phyloP scores from a whole-genome alignment of 2,329 filamentous ascomycete genomes.

The Claviceps monticola region DNA sequence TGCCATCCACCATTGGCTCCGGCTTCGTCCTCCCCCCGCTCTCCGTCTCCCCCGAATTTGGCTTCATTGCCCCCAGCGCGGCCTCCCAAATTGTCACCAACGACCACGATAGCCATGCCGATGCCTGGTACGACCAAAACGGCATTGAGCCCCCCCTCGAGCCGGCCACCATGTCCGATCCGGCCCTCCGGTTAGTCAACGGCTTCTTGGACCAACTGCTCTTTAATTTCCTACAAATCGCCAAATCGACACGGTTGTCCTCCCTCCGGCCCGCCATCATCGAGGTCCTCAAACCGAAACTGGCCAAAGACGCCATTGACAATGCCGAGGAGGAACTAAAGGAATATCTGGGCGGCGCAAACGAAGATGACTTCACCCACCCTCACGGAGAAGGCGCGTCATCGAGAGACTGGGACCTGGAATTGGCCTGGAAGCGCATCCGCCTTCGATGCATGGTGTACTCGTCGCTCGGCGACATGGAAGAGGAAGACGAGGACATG shows the following conservation, averaged over 20 bases:
- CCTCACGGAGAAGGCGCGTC: conserved; percentile 33
- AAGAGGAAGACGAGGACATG: conserved; percentile 91
- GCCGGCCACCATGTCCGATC: conserved; percentile 56
- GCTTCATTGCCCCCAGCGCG: conserved; percentile 76
- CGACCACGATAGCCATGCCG: conserved; percentile 63
- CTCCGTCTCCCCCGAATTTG: conserved; percentile 59
- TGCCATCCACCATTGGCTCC: conserved; percentile 45
- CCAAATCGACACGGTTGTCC: conserved; percentile 63
- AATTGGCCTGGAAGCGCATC: conserved; percentile 86
- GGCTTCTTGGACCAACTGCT: conserved; percentile 86
- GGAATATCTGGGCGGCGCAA: conserved; percentile 70
- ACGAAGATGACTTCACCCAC: conserved; percentile 55
- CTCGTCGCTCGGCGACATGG: conserved; percentile 88
- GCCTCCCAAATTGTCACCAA: conserved; percentile 87
- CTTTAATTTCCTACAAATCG: conserved; percentile 72
- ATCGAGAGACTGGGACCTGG: conserved; percentile 65
- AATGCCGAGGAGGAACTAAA: conserved; percentile 76
- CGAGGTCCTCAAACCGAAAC: conserved; percentile 76
- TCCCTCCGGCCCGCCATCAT: conserved; percentile 68
- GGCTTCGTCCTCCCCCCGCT: conserved; percentile 53
- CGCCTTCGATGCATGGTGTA: conserved; percentile 96
- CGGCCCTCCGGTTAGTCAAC: conserved; percentile 70
- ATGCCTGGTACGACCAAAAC: conserved; percentile 55
- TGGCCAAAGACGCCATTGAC: conserved; percentile 72
- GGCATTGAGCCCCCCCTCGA: conserved; percentile 51